These are phyloP conservation scores for Aspergillus chevalieri DNA, from an alignment of 2,329 filamentous ascomycete species.

Conservation along the genomic window DNA sequence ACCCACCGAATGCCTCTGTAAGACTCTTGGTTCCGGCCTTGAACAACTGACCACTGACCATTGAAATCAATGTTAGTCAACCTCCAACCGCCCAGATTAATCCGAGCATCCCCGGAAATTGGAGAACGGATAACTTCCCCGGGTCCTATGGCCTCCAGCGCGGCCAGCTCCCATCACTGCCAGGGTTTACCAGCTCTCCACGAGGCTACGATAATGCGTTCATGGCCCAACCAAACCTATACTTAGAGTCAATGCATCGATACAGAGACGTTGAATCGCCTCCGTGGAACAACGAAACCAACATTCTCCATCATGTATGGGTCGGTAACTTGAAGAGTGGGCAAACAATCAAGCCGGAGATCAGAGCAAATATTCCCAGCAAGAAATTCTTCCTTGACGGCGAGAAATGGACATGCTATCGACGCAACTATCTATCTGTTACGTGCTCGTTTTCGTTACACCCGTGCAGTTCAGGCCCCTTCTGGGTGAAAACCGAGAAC, in stretches of 20 bases:
- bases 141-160: constrained; percentile 29
- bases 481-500: constrained; percentile 49
- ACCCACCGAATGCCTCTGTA: constrained; percentile 36
- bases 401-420: constrained; percentile 84
- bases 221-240: constrained; percentile 22
- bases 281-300: constrained; percentile 36
- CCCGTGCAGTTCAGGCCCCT: constrained; percentile 53
- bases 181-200: constrained; percentile 25
- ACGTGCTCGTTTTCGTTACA: constrained; percentile 69
- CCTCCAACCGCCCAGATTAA: constrained; percentile 33
- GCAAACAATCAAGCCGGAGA: constrained; percentile 60
- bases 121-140: constrained; percentile 36
- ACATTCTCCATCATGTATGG: constrained; percentile 25
- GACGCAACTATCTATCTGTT: constrained; percentile 85
- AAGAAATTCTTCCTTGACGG: constrained; percentile 83
- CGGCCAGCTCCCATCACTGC: constrained; percentile 24
- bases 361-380: constrained; percentile 68
- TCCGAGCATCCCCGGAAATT: constrained; percentile 22
- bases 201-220: constrained; percentile 26
- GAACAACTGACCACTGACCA: constrained; percentile 9
- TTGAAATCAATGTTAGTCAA: constrained; percentile 31
- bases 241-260: constrained; percentile 22
- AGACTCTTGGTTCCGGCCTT: constrained; percentile 11
- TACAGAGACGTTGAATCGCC: constrained; percentile 33
- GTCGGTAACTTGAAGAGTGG: constrained; percentile 23